These are phyloP conservation scores for Epichloe coenophiala DNA, from an alignment of 2,329 filamentous ascomycete species.

Conservation along the genomic window DNA sequence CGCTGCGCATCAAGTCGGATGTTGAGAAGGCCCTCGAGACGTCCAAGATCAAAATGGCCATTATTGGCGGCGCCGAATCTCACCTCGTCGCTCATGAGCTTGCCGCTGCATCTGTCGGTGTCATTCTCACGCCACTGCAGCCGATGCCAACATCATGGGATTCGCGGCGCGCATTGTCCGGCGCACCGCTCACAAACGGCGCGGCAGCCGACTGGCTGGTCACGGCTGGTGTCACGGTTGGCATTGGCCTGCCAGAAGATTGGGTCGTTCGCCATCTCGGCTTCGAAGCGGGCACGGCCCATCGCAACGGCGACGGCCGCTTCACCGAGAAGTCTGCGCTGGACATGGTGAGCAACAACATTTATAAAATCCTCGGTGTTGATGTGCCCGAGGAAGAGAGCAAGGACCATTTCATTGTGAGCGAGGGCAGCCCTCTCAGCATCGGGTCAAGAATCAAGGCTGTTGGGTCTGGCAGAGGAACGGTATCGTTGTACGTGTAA, in stretches of 20 bases:
- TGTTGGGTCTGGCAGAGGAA: conserved; percentile 25
- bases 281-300: conserved; percentile 45
- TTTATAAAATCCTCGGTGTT: conserved; percentile 44
- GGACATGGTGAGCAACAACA: conserved; percentile 40
- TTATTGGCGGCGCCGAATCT: conserved; percentile 51
- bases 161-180: conserved; percentile 45
- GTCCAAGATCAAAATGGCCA: conserved; percentile 34
- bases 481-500: conserved; percentile 23
- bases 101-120: conserved; percentile 39
- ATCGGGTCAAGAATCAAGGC: conserved; percentile 42
- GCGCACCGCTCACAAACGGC: conserved; percentile 52
- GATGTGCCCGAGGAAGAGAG: conserved; percentile 15
- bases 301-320: conserved; percentile 39
- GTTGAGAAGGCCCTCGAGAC: conserved; percentile 31
- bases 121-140: conserved; percentile 47
- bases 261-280: conserved; percentile 48
- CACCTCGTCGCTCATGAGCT: conserved; percentile 45
- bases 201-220: conserved; percentile 45
- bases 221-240: conserved; percentile 43
- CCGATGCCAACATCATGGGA: conserved; percentile 45
- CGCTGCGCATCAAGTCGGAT: conserved; percentile 43
- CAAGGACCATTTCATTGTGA: conserved; percentile 43
- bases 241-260: conserved; percentile 46
- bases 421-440: conserved; percentile 48
- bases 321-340: conserved; percentile 41